A percentile compares a stretch with the other conserved stretches of the same genome.
Conservation (phyloP, 2,329 filamentous ascomycete species). For the Colletotrichum navitas region DNA sequence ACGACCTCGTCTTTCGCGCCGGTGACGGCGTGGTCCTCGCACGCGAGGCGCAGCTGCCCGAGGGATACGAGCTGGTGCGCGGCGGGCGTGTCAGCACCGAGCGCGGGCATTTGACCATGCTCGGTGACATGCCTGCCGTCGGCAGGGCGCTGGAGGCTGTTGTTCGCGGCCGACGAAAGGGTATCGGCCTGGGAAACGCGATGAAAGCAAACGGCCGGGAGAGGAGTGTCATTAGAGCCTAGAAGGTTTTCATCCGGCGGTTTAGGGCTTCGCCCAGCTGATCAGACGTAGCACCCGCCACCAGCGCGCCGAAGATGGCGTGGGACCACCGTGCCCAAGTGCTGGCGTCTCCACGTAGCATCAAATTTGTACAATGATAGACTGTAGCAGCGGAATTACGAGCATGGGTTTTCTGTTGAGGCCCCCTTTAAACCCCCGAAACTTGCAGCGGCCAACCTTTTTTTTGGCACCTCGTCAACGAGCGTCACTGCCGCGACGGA, state of each 20-base stretch:
- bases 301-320: background rate
- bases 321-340: background rate
- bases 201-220: constrained; percentile 9
- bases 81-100: constrained; percentile 84
- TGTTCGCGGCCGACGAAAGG: constrained; percentile 73
- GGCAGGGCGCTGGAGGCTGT: constrained; percentile 80
- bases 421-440: background rate
- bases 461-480: background rate
- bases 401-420: background rate
- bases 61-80: constrained; percentile 80
- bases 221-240: constrained; percentile 10
- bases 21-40: constrained; percentile 93
- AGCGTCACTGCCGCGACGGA: background rate
- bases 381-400: background rate
- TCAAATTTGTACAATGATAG: constrained; percentile 8
- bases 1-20: constrained; percentile 86
- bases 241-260: constrained; percentile 6
- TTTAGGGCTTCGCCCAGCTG: background rate
- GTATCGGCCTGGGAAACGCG: constrained; percentile 73
- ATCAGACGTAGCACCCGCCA: background rate
- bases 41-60: constrained; percentile 85
- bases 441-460: background rate
- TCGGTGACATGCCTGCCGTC: constrained; percentile 87
- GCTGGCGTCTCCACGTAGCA: background rate
- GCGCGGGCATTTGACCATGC: constrained; percentile 86